Evolutionary conservation across 139 green algal species (phyloP).

Genomic region (Desmodesmus armatus): DNA sequence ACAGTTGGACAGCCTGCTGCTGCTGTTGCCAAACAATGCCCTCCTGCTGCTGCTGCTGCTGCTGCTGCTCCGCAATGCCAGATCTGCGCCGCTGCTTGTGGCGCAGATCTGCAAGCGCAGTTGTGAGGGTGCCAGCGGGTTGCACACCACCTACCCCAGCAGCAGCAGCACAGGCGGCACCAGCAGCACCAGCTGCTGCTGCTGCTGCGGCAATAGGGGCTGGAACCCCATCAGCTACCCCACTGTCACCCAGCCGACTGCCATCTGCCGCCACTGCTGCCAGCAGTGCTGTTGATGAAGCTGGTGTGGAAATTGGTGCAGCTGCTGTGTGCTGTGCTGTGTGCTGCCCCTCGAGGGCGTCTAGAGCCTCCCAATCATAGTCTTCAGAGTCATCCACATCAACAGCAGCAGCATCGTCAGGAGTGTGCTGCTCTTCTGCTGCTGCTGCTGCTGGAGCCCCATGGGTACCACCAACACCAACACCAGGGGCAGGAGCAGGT

Average conservation of each 20-base stretch:
- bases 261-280: not conserved
- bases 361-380: constrained; percentile 24
- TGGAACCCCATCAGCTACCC: too few species aligned
- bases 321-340: not conserved
- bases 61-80: too few species aligned
- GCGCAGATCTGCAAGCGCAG: not conserved
- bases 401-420: not conserved
- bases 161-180: not conserved
- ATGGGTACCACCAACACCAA: not conserved
- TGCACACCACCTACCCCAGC: too few species aligned
- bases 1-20: not conserved
- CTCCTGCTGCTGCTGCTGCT: not conserved
- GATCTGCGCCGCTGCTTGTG: not conserved
- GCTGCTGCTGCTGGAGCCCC: not conserved
- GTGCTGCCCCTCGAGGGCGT: constrained; percentile 11
- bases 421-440: not conserved
- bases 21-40: not conserved
- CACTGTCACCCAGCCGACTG: not conserved
- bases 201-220: too few species aligned
- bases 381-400: constrained; percentile 1
- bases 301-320: not conserved
- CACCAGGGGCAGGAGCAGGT: not conserved
- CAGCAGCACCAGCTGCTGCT: constrained; percentile 6
- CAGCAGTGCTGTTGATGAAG: not conserved
- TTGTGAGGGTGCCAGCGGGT: too few species aligned